Evolutionary conservation across 106 monocot species (phyloP), one percentile per base, ranked within the genome.

Genomic region (Platanthera guangdongensis): DNA sequence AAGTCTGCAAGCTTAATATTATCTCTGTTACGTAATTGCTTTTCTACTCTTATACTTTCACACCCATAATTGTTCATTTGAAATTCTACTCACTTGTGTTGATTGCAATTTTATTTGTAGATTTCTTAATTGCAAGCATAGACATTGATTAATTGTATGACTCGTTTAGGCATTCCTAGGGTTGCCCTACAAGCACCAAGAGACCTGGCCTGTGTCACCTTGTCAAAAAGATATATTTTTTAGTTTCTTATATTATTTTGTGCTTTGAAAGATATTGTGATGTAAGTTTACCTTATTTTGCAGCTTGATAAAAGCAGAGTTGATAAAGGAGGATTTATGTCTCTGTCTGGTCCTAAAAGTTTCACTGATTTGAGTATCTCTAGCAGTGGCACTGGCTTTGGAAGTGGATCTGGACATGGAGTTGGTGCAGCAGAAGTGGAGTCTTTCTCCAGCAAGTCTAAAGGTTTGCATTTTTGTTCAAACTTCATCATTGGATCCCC

Each of bases 321-420:
- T 67, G 91, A 94, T 30, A 94, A 91, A 85, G 94, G 97, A 81
- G 91, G 89, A 3, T 85, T 88, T 74, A 86, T 83, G 81, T 78
- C 91, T 74, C 76, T 94, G 10, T 89, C 97, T 75, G 91, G 94
- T 71, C 78, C 91, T 22, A 72, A 86, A 75, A 85, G 1, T 68
- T 93, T 91, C 76, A 86, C 81, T 79, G 97, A 94, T 64, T 83
- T 96, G 80, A 89, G 76, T 76, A 88, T 94, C 68, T 95, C 92
- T 11, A 90, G 92, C 68, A 86, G 78, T 82, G 89, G 91, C 68
- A 74, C 65, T 91, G 97, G 91, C 60, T 93, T 96, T 89, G 96
- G 96, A 72, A 86, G 93, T 90, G 87, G 86, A 25, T 97, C 93
- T 87, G 96, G 89, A 76, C 89, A 91, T 82, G 97, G 93, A 71